These are phyloP conservation scores for Apiotrichum brassicae DNA, from an alignment of 1,284 basidiomycete genomes.

Conservation along the genomic window DNA sequence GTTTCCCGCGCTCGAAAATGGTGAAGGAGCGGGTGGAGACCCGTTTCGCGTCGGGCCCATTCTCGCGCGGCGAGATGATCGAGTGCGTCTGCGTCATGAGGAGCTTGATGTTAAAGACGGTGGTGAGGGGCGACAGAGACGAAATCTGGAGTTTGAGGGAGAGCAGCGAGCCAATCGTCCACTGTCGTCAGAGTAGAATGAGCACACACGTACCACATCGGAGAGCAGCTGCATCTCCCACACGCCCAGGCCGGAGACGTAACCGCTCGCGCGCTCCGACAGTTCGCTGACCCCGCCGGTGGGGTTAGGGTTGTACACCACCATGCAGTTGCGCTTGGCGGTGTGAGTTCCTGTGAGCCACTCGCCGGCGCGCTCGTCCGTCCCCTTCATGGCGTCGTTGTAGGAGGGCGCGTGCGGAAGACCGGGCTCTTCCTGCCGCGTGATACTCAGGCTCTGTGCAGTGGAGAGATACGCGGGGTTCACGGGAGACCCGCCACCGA, in stretches of 20 bases:
- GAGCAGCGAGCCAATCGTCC: slow-evolving; percentile 17
- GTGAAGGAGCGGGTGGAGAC: slow-evolving; percentile 8
- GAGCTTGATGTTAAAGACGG: slow-evolving; percentile 18
- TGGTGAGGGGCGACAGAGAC: slow-evolving; percentile 4
- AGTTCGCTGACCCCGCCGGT: slow-evolving; percentile 15
- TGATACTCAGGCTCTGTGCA: not conserved
- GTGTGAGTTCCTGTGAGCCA: not conserved
- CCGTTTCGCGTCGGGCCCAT: slow-evolving; percentile 3
- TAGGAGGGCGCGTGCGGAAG: slow-evolving; percentile 1
- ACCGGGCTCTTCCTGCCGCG: not conserved
- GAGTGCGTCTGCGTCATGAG: slow-evolving; percentile 18
- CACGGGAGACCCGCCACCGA: not conserved
- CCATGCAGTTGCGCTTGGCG: slow-evolving; percentile 2
- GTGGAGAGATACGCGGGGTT: not conserved
- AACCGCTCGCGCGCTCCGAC: slow-evolving; percentile 10
- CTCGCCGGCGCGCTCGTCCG: not conserved
- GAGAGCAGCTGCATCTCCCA: slow-evolving; percentile 16
- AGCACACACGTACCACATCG: slow-evolving; percentile 14
- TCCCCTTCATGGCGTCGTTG: not conserved
- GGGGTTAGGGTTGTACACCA: slow-evolving; percentile 23
- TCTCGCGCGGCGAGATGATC: slow-evolving; percentile 22
- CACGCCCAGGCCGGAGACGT: slow-evolving; percentile 14
- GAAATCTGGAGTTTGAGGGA: slow-evolving; percentile 11
- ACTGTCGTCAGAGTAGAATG: slow-evolving; percentile 12
- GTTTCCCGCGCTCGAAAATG: slow-evolving; percentile 14